Evolutionary conservation across 2,329 filamentous ascomycete genomes (phyloP), one percentile per base, ranked within the genome.

Genomic region (Coniella lustricola): DNA sequence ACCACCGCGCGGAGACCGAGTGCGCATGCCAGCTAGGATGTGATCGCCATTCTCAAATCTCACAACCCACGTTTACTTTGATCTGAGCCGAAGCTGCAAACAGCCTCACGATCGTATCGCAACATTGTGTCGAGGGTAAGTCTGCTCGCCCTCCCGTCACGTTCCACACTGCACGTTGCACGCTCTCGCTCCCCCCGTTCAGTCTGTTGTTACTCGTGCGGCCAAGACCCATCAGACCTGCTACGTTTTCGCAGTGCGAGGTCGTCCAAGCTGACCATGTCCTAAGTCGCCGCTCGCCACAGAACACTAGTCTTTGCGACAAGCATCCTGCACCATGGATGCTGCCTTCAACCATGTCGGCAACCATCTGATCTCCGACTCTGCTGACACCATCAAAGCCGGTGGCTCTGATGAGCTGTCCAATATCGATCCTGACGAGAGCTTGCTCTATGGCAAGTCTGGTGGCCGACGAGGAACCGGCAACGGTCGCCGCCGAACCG

Each of bases 331-430:
- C 44, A 72, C 58, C 58, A 91, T 93, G 87, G 87, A 93, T 74
- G 49, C 49, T 44, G 86, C 88, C 58, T 95, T 94, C 65, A 91
- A 85, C 54, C 85, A 93, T 69, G 81, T 91, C 62, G 87, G 85
- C 61, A 95, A 93, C 70, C 85, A 90, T 69, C 73, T 90, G 58
- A 82, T 93, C 62, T 90, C 86, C 61, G 86, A 90, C 69, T 89
- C 85, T 45, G 86, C 84, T 47, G 83, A 85, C 52, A 87, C 85
- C 54, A 95, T 96, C 68, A 95, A 94, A 62, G 90, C 90, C 56
- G 85, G 81, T 60, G 85, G 82, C 61, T 82, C 87, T 61, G 89
- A 94, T 69, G 81, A 81, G 53, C 68, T 85, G 29, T 85, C 82
- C 35, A 78, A 79, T 34, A 75, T 85, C 61, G 85, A 89, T 57